Conservation (phyloP, 1,139 yeast species). For the Debaryomycetaceae sp. region DNA sequence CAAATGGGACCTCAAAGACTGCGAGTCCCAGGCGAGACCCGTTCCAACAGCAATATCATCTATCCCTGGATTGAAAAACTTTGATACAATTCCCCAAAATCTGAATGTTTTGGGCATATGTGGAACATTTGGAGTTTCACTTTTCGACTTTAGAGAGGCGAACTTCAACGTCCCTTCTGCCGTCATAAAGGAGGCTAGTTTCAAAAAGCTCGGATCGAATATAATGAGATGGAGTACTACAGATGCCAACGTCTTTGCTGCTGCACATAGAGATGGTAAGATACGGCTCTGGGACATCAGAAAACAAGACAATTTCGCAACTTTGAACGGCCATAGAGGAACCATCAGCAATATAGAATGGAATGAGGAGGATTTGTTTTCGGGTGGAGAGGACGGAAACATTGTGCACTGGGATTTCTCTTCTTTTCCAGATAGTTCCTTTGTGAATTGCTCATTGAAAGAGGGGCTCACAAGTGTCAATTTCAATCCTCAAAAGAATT, state of each 20-base stretch:
- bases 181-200: conserved; percentile 11
- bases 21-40: conserved; percentile 38
- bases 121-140: conserved; percentile 68
- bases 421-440: conserved; percentile 19
- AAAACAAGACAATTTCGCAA: conserved; percentile 51
- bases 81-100: conserved; percentile 48
- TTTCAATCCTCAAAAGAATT: conserved; percentile 31
- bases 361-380: conserved; percentile 56
- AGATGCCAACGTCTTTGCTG: conserved; percentile 61
- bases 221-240: conserved; percentile 61
- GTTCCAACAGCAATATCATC: conserved; percentile 51
- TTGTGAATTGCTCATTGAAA: conserved; percentile 39
- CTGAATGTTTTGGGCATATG: conserved; percentile 48
- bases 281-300: conserved; percentile 78
- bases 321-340: conserved; percentile 56
- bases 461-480: conserved; percentile 46
- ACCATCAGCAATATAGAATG: conserved; percentile 59
- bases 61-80: conserved; percentile 48
- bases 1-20: conserved; percentile 68
- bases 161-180: conserved; percentile 34
- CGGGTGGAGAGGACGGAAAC: conserved; percentile 70
- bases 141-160: conserved; percentile 59
- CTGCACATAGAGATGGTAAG: conserved; percentile 59
- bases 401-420: conserved; percentile 71
- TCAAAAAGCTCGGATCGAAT: conserved; percentile 26